A percentile compares a stretch with the other conserved stretches of the same genome.
These are phyloP conservation scores for Cercophora newfieldiana DNA, from an alignment of 495 filamentous ascomycete genomes.

Conservation along the genomic window DNA sequence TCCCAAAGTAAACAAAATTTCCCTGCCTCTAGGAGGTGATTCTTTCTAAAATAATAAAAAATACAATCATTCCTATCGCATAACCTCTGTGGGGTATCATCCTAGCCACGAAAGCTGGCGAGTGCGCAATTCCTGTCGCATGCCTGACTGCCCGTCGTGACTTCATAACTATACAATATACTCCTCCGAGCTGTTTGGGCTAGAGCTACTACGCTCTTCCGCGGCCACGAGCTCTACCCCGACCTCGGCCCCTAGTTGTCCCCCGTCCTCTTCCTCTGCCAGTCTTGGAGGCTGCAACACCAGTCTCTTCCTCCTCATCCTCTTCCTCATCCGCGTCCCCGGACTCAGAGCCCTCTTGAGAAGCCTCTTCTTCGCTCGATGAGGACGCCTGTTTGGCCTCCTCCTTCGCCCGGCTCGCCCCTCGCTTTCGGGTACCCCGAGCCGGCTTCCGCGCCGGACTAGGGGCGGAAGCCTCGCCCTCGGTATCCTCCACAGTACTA, in stretches of 20 bases:
- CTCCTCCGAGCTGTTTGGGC: background rate
- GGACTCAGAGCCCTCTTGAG: constrained; percentile 55
- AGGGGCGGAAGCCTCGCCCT: constrained; percentile 41
- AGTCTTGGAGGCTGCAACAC: constrained; percentile 26
- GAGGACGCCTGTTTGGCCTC: constrained; percentile 48
- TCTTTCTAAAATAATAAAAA: too few relatives aligned
- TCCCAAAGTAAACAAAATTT: too few relatives aligned
- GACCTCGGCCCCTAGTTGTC: constrained; percentile 27
- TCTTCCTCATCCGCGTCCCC: constrained; percentile 48
- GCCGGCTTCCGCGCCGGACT: constrained; percentile 36
- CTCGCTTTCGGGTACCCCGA: constrained; percentile 42
- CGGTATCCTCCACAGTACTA: constrained; percentile 58
- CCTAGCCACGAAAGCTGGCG: background rate
- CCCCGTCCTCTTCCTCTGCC: constrained; percentile 30
- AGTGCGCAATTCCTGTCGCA: background rate
- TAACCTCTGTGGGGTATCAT: constrained; percentile 3
- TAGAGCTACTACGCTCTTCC: background rate
- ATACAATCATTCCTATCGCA: background rate
- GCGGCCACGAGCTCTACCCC: constrained; percentile 30
- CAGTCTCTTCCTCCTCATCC: constrained; percentile 34
- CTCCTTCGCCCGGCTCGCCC: constrained; percentile 36
- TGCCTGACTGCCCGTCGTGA: background rate
- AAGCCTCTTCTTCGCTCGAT: constrained; percentile 62
- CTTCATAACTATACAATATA: background rate
- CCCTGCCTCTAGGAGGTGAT: too few relatives aligned